Evolutionary conservation across 2,329 filamentous ascomycete genomes (phyloP), one percentile per base, ranked within the genome.

Genomic region (Salinomyces thailandicus): DNA sequence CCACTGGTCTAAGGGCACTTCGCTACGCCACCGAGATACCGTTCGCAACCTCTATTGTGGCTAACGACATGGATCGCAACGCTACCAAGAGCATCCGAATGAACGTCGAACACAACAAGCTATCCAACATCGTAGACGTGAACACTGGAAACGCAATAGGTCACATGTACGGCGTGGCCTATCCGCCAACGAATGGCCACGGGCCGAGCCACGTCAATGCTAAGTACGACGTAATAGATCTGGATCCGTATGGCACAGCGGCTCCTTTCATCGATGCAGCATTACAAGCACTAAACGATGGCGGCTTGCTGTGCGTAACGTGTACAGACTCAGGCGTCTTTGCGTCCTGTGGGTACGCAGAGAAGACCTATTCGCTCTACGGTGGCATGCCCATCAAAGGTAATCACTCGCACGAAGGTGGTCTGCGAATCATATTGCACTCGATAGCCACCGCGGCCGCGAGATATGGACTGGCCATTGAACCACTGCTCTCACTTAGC

Each of bases 251-350:
- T 52, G 91, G 91, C 28, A 93, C 85, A 0, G 91, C 89, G 1
- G 85, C 84, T 7, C 83, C 85, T 1, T 98, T 98, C 60, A 72
- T 98, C 36, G 91, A 98, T 56, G 79, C 85, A 1, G 86, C 91
- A 1, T 69, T 98, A 6, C 87, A 95, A 61, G 77, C 84, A 1
- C 73, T 95, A 5, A 77, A 81, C 45, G 85, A 95, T 49, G 89
- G 89, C 1, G 91, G 91, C 3, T 69, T 98, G 26, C 71, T 98
- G 4, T 95, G 87, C 57, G 82, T 98, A 4, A 98, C 91, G 2
- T 98, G 91, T 62, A 98, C 91, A 0, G 91, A 98, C 59, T 87
- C 89, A 7, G 86, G 83, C 7, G 85, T 98, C 2, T 98, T 87
- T 73, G 89, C 89, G 1, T 94, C 89, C 0, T 83, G 85, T 49